Conservation (phyloP, 306 rosid species). For the Sindora glabra region DNA sequence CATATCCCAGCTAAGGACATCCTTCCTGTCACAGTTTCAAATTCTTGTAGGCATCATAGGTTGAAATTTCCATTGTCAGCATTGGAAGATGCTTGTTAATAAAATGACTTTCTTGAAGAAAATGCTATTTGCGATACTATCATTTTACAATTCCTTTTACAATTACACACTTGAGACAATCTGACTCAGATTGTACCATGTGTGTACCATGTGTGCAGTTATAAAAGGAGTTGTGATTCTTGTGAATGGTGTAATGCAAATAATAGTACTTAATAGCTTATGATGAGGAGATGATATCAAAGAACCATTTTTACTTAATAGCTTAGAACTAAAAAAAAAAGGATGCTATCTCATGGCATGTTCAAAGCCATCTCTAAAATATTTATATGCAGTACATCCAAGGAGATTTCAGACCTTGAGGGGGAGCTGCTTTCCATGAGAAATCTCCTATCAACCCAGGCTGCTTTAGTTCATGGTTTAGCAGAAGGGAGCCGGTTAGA, state of each 20-base stretch:
- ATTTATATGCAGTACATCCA: conserved; percentile 58
- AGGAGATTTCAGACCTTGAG: conserved; percentile 85
- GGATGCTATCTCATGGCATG: not conserved
- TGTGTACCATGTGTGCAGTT: too few relatives aligned
- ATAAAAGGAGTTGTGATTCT: too few relatives aligned
- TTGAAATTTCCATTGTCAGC: not conserved
- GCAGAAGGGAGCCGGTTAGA: conserved; percentile 57
- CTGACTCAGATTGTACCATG: too few relatives aligned
- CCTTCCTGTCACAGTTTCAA: not conserved
- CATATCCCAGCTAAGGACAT: not conserved
- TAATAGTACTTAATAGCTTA: too few relatives aligned
- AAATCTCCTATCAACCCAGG: conserved; percentile 73
- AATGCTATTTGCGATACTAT: too few relatives aligned
- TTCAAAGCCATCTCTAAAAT: not conserved
- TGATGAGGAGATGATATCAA: too few relatives aligned
- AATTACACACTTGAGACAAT: too few relatives aligned
- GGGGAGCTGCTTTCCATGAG: conserved; percentile 85
- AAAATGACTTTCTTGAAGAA: too few relatives aligned
- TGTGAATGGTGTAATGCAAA: too few relatives aligned
- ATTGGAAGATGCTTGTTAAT: not conserved
- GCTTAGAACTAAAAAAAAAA: too few relatives aligned
- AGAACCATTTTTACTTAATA: too few relatives aligned
- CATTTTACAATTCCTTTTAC: too few relatives aligned
- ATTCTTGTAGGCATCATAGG: not conserved
- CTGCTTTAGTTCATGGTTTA: conserved; percentile 72